A percentile compares a stretch with the other conserved stretches of the same genome.
phyloP scores from a whole-genome alignment of 2,329 filamentous ascomycete genomes.

The Chrysosphaeria jannelii region DNA sequence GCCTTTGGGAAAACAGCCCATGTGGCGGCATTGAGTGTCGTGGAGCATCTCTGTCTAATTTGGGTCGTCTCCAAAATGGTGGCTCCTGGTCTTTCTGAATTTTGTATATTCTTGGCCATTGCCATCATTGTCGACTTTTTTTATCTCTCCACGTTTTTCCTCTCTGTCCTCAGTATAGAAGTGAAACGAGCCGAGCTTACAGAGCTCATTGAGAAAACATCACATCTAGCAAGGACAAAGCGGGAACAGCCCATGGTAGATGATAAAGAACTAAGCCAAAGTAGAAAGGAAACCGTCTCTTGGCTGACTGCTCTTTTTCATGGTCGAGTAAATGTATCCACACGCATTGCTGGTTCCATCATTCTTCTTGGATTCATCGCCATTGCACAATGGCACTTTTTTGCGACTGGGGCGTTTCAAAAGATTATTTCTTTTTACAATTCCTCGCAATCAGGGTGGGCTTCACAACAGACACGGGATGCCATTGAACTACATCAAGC shows the following conservation, averaged over 20 bases:
- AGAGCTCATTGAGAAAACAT: slow-evolving; percentile 32
- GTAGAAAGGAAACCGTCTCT: no score
- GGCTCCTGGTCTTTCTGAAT: slow-evolving; percentile 31
- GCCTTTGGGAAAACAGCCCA: slow-evolving; percentile 46
- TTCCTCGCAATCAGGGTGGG: neutral
- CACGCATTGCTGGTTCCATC: slow-evolving; percentile 42
- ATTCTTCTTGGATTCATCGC: slow-evolving; percentile 44
- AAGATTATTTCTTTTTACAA: no score
- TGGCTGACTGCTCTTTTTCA: slow-evolving; percentile 32
- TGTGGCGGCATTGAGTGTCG: slow-evolving; percentile 33
- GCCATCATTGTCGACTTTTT: slow-evolving; percentile 51
- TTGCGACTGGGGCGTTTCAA: slow-evolving; percentile 29
- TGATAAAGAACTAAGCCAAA: no score
- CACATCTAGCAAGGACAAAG: slow-evolving; percentile 5
- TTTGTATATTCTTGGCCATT: slow-evolving; percentile 47
- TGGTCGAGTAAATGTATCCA: slow-evolving; percentile 36
- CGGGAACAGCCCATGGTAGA: neutral
- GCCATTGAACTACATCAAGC: slow-evolving; percentile 41
- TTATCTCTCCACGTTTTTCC: slow-evolving; percentile 51
- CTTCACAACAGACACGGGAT: neutral
- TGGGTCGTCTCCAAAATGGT: slow-evolving; percentile 34
- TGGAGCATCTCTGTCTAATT: slow-evolving; percentile 38
- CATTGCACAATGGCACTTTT: slow-evolving; percentile 51
- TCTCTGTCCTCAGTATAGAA: slow-evolving; percentile 51
- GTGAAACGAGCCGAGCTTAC: slow-evolving; percentile 46